phyloP scores from a whole-genome alignment of 2,329 filamentous ascomycete genomes.

The Ophiostoma populinum region DNA sequence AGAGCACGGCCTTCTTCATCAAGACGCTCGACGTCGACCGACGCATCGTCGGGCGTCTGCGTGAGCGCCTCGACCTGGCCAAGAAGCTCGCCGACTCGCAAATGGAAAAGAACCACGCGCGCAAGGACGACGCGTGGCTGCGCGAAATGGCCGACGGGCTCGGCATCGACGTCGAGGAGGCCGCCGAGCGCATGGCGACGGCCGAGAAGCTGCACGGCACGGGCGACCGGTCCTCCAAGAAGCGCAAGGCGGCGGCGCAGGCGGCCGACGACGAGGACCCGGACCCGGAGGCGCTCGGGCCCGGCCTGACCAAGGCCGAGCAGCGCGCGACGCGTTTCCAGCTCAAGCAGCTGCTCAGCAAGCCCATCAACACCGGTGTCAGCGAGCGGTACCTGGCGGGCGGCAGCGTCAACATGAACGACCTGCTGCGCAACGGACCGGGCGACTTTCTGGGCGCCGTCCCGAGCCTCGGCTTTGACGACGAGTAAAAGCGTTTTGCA shows the following conservation, averaged over 20 bases:
- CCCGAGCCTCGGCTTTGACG: conserved; percentile 23
- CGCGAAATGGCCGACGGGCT: conserved; percentile 75
- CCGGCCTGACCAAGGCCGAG: conserved; percentile 54
- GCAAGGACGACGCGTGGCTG: conserved; percentile 72
- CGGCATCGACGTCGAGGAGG: conserved; percentile 87
- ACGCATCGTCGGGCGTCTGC: conserved; percentile 57
- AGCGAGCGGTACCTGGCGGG: conserved; percentile 45
- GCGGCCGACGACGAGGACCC: conserved; percentile 57
- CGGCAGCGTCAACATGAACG: conserved; percentile 5
- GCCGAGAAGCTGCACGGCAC: conserved; percentile 26
- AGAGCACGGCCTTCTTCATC: conserved; percentile 36
- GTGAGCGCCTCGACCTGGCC: conserved; percentile 60
- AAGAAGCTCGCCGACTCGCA: conserved; percentile 72
- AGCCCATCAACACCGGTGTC: conserved; percentile 71
- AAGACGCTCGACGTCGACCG: conserved; percentile 71
- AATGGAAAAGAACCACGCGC: conserved; percentile 74
- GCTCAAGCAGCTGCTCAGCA: conserved; percentile 50
- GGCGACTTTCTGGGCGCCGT: conserved; percentile 46
- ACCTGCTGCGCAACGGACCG: conserved; percentile 18
- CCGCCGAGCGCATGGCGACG: conserved; percentile 4
- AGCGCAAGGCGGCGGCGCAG: conserved; percentile 60
- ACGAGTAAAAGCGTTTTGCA: conserved; percentile 1
- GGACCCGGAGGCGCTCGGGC: conserved; percentile 54
- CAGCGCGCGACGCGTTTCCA: conserved; percentile 52
- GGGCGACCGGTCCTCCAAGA: conserved; percentile 1